Conservation (phyloP, 345 rosid species). For the Bruguiera gymnorhiza region DNA sequence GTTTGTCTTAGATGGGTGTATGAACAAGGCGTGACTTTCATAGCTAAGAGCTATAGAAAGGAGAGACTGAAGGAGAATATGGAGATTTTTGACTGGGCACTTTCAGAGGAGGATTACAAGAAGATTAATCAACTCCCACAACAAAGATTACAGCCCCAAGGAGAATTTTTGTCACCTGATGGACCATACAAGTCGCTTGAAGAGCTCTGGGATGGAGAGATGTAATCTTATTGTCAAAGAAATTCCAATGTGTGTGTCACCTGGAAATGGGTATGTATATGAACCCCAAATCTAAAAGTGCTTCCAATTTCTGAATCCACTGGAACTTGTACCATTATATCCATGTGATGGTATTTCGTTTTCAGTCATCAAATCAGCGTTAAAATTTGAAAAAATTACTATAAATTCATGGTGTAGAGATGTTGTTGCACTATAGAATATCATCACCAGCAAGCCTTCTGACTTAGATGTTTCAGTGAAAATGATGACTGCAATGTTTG, state of each 20-base stretch:
- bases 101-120: not conserved
- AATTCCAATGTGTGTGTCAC: too few relatives aligned
- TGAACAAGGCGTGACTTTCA: conserved; percentile 4
- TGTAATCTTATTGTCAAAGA: not conserved
- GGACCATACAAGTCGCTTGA: not conserved
- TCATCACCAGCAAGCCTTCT: too few relatives aligned
- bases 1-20: conserved; percentile 11
- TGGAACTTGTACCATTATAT: too few relatives aligned
- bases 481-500: too few relatives aligned
- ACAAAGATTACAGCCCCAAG: conserved; percentile 5
- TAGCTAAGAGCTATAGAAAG: conserved; percentile 5
- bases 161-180: not conserved
- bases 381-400: too few relatives aligned
- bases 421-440: too few relatives aligned
- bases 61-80: conserved; percentile 5
- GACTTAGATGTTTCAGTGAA: too few relatives aligned
- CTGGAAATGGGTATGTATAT: not conserved
- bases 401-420: too few relatives aligned
- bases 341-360: too few relatives aligned
- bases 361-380: too few relatives aligned
- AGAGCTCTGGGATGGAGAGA: conserved; percentile 7
- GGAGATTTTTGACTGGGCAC: conserved; percentile 2
- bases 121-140: conserved; percentile 7
- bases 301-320: too few relatives aligned
- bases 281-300: not conserved